phyloP scores from a whole-genome alignment of 805 yeast species.

The Kluyveromyces nonfermentans region DNA sequence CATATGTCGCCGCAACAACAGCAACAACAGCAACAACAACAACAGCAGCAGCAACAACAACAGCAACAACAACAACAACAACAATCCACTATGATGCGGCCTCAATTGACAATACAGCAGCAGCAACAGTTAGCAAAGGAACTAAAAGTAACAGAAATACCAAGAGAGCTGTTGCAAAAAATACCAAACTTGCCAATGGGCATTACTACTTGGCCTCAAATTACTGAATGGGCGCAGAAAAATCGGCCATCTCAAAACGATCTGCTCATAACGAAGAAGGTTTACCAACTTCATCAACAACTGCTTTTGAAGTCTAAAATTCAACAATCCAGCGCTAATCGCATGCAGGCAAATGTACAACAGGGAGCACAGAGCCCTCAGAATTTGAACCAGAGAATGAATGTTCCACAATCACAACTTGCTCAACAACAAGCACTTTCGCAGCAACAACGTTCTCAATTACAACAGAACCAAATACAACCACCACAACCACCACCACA shows the following conservation, averaged over 20 bases:
- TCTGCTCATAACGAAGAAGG: constrained; percentile 51
- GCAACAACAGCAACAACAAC: constrained; percentile 20
- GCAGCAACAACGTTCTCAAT: constrained; percentile 27
- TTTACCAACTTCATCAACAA: constrained; percentile 59
- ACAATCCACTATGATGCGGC: constrained; percentile 8
- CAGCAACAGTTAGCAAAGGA: constrained; percentile 36
- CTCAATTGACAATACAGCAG: constrained; percentile 20
- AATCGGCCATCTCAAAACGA: constrained; percentile 50
- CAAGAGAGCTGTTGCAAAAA: constrained; percentile 51
- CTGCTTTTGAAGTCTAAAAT: constrained; percentile 40
- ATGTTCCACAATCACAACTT: constrained; percentile 24
- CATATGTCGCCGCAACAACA: constrained; percentile 14
- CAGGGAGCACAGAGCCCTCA: background rate
- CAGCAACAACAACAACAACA: constrained; percentile 17
- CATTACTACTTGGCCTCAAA: constrained; percentile 73
- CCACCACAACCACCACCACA: constrained; percentile 25
- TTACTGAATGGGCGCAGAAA: constrained; percentile 52
- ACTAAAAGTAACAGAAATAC: constrained; percentile 62
- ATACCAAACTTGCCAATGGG: constrained; percentile 73
- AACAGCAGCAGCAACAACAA: constrained; percentile 19
- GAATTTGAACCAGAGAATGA: constrained; percentile 11
- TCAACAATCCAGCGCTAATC: constrained; percentile 35
- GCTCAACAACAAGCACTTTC: constrained; percentile 22
- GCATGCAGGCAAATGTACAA: constrained; percentile 1
- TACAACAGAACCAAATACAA: constrained; percentile 30